Evolutionary conservation across 2,329 filamentous ascomycete species (phyloP).

Genomic region (Dactylellina cionopaga): DNA sequence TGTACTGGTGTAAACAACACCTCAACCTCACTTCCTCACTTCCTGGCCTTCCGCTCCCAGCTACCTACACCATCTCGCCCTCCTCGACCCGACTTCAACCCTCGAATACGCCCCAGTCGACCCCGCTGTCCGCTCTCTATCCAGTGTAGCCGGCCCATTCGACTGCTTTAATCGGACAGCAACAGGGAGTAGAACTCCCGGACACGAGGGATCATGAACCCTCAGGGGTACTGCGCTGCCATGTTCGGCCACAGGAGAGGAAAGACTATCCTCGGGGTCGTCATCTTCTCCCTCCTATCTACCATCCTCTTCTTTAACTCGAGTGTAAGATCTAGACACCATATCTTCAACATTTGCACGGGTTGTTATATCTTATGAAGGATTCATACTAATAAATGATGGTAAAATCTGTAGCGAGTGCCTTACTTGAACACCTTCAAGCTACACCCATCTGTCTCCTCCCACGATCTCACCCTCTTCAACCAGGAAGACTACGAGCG

Average conservation of each 20-base stretch:
- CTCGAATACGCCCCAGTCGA: not conserved
- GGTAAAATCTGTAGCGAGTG: slow-evolving; percentile 6
- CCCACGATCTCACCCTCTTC: slow-evolving; percentile 47
- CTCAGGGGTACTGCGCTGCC: slow-evolving; percentile 50
- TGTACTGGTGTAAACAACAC: no score
- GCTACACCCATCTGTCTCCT: slow-evolving; percentile 49
- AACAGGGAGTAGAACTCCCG: slow-evolving; percentile 16
- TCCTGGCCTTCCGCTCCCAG: not conserved
- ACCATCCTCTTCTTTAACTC: slow-evolving; percentile 32
- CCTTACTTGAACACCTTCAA: slow-evolving; percentile 25
- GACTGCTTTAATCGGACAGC: not conserved
- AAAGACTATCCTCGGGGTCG: slow-evolving; percentile 37
- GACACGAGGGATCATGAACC: slow-evolving; percentile 29
- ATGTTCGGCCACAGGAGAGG: slow-evolving; percentile 49
- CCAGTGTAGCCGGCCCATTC: not conserved
- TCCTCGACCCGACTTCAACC: not conserved
- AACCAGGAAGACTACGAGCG: slow-evolving; percentile 44
- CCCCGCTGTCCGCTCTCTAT: not conserved
- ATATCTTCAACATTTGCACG: not conserved
- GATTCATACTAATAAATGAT: not conserved
- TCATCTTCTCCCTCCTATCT: slow-evolving; percentile 30
- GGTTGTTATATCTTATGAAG: not conserved
- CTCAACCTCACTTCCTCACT: not conserved
- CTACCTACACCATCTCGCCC: not conserved
- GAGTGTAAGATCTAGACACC: slow-evolving; percentile 15